Base-by-base conservation (phyloP, 108 stramenopile genomes). In the Cyclotella choctawhatcheeana region DNA sequence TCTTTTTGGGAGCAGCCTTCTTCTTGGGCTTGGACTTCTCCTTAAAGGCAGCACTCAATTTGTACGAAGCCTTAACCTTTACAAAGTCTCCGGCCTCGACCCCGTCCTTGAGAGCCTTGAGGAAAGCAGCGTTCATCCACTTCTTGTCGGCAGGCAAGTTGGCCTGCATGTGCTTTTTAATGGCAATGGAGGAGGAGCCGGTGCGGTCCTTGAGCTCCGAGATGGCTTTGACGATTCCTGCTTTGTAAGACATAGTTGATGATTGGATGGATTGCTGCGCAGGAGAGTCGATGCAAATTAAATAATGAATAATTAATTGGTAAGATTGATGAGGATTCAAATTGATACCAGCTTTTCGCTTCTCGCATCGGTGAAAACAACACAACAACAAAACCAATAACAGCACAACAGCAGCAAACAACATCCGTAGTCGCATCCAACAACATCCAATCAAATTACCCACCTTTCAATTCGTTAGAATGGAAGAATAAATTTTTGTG, bases 151-250 rank as follows among this genome's bases (percentile, higher is more conserved):
- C 27, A 5, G 55, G 55, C 7, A 56, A 7, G 29, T 56, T 56
- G 25, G 55, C 55, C 29, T 56, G 55, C 25, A 56, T 56, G 55
- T 56, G 55, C 55, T 56, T 56, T 26, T 56, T 56, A 26, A 56
- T 56, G 29, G 55, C 55, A 27, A 56, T 56, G 13, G 24, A 29
- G 27, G 55, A 56, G 13, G 55, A 56, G 4, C 55, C 55, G 25
- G 55, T 16, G 29, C 55, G 55, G 22, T 56, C 55, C 29, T 56
- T 56, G 29, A 56, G 55, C 29, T 56, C 55, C 55, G 16, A 6
- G 29, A 56, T 56, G 25, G 55, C 55, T 56, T 56, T 56, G 29
- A 56, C 29, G 55, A 56, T 56, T 56, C 27, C 55, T 56, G 55
- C 25, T 56, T 56, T 56, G 29, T 56, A 56, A 16, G 55, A 56